These are phyloP conservation scores for Dendrobium nobile DNA, from an alignment of 106 monocot genomes.

Conservation along the genomic window DNA sequence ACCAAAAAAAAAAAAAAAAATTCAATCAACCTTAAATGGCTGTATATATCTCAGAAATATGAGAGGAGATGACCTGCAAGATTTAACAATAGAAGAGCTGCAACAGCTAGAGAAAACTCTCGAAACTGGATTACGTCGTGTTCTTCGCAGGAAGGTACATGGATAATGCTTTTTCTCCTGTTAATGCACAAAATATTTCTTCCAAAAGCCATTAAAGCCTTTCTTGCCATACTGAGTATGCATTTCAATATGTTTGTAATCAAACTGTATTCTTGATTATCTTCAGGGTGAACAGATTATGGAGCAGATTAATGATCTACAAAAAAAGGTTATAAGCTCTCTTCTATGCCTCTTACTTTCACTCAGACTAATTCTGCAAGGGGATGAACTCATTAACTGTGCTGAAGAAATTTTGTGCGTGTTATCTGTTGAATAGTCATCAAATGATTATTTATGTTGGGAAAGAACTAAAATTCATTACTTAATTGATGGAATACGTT, in stretches of 20 bases:
- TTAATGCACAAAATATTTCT: neutral
- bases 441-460: too few species aligned
- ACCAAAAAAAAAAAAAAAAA: too few species aligned
- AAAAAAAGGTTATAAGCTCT: constrained; percentile 28
- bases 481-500: neutral
- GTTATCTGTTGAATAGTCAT: too few species aligned
- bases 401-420: too few species aligned
- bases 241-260: neutral
- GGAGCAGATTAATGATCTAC: constrained; percentile 47
- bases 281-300: constrained; percentile 39
- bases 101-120: constrained; percentile 54
- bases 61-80: constrained; percentile 65
- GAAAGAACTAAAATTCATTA: neutral
- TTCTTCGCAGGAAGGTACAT: constrained; percentile 49
- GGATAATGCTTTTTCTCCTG: neutral
- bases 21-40: neutral
- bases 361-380: neutral
- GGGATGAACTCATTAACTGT: too few species aligned
- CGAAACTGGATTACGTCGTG: constrained; percentile 37
- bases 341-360: neutral
- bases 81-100: constrained; percentile 46
- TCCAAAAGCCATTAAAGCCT: neutral
- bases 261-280: neutral
- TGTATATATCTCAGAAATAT: constrained; percentile 35
- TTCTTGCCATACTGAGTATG: neutral